phyloP scores from a whole-genome alignment of 805 yeast genomes.

The Cyberlindnera xylosilytica region DNA sequence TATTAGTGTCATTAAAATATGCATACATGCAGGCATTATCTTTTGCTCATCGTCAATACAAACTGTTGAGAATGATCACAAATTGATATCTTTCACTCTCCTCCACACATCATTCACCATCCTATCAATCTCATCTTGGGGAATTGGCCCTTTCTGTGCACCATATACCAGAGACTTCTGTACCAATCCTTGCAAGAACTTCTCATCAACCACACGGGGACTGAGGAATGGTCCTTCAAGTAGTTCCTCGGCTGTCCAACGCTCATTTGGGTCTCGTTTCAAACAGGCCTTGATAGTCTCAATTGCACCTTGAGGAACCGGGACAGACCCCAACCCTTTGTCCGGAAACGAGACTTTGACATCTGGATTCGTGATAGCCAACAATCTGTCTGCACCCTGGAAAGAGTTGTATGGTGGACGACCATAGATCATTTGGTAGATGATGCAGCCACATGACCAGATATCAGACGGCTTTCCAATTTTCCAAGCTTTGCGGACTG shows the following conservation, averaged over 20 bases:
- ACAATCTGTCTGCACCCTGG: constrained; percentile 70
- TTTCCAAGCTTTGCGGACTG: constrained; percentile 45
- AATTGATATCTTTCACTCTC: constrained; percentile 28
- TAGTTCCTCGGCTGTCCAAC: constrained; percentile 64
- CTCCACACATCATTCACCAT: constrained; percentile 59
- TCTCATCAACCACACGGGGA: constrained; percentile 70
- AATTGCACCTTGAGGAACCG: constrained; percentile 67
- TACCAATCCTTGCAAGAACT: constrained; percentile 65
- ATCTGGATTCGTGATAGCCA: constrained; percentile 85
- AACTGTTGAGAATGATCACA: no score
- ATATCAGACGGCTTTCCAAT: constrained; percentile 95
- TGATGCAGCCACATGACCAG: constrained; percentile 97
- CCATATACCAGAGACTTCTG: constrained; percentile 79
- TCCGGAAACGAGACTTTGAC: constrained; percentile 66
- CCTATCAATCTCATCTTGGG: constrained; percentile 42
- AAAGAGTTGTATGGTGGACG: constrained; percentile 84
- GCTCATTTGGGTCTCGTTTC: constrained; percentile 59
- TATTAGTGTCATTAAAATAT: constrained; percentile 1
- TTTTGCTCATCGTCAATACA: no score
- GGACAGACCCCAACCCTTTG: constrained; percentile 54
- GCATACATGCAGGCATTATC: neutral
- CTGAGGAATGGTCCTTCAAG: constrained; percentile 62
- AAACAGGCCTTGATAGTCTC: constrained; percentile 73
- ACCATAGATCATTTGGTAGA: constrained; percentile 94
- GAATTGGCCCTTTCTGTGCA: constrained; percentile 40